These are phyloP conservation scores for Leishmania lainsoni DNA, from an alignment of 208 protist species.

Conservation along the genomic window DNA sequence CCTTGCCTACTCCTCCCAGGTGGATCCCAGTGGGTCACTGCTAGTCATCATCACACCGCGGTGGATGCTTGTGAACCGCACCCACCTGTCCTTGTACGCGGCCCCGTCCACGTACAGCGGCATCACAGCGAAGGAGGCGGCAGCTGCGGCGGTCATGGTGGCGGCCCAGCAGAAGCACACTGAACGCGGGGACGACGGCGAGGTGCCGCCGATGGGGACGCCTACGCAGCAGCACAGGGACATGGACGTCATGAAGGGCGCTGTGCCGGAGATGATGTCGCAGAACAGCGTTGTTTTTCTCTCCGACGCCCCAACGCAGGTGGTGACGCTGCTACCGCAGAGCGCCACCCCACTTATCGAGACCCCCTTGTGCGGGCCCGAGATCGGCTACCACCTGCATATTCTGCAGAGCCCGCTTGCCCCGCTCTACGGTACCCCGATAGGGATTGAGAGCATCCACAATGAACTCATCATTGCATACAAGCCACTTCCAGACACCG, in stretches of 20 bases:
- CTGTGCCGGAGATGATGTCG: slow-evolving; percentile 26
- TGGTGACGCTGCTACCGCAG: slow-evolving; percentile 36
- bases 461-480: slow-evolving; percentile 71
- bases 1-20: slow-evolving; percentile 63
- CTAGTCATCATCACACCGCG: slow-evolving; percentile 82
- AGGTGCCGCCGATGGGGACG: slow-evolving; percentile 2
- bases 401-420: slow-evolving; percentile 52
- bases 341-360: slow-evolving; percentile 60
- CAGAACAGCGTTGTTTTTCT: slow-evolving; percentile 22
- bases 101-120: slow-evolving; percentile 45
- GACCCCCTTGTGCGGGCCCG: slow-evolving; percentile 41
- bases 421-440: slow-evolving; percentile 66
- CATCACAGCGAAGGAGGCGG: slow-evolving; percentile 39
- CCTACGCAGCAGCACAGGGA: slow-evolving; percentile 29
- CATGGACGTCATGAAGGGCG: slow-evolving; percentile 35
- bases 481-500: slow-evolving; percentile 16
- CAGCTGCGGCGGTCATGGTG: slow-evolving; percentile 29
- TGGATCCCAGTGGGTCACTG: slow-evolving; percentile 58
- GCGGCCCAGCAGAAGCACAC: slow-evolving; percentile 26
- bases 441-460: slow-evolving; percentile 79
- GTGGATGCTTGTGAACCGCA: slow-evolving; percentile 89
- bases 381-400: slow-evolving; percentile 72
- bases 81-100: slow-evolving; percentile 54
- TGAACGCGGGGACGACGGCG: slow-evolving; percentile 9
- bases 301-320: slow-evolving; percentile 32